Percentiles rank a stretch among this genome's conserved stretches.
Conservation (phyloP, 75 land plant species). For the Gnetum montanum region DNA sequence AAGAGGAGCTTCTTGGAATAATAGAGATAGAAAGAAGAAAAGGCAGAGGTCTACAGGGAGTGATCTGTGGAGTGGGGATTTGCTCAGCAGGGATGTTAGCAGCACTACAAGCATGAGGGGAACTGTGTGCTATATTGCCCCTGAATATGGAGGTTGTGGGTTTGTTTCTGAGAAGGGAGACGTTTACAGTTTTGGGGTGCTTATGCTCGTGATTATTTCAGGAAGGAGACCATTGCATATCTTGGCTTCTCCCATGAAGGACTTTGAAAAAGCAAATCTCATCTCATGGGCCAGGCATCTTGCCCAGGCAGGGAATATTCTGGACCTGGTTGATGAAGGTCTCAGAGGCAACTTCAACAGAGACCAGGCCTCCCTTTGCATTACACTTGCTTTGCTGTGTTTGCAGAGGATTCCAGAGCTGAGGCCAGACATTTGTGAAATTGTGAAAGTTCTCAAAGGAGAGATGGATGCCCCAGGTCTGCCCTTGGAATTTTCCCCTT, state of each 20-base stretch:
- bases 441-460: constrained; percentile 68
- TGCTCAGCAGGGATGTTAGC: constrained; percentile 66
- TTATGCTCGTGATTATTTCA: constrained; percentile 66
- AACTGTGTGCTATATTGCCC: constrained; percentile 79
- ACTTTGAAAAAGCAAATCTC: constrained; percentile 76
- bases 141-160: constrained; percentile 62
- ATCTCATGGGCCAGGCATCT: constrained; percentile 69
- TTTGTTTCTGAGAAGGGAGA: constrained; percentile 75
- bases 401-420: constrained; percentile 72
- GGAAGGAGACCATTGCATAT: constrained; percentile 81
- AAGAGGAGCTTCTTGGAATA: constrained; percentile 38
- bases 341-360: constrained; percentile 41
- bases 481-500: constrained; percentile 71
- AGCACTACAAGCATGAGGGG: constrained; percentile 95
- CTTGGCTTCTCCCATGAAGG: constrained; percentile 60
- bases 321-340: constrained; percentile 66
- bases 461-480: constrained; percentile 60
- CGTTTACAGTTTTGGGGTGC: constrained; percentile 76
- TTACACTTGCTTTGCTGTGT: constrained; percentile 65
- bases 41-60: constrained; percentile 22
- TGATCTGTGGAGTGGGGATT: constrained; percentile 67
- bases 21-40: constrained; percentile 39
- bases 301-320: constrained; percentile 50
- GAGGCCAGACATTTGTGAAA: constrained; percentile 59
- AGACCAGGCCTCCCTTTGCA: constrained; percentile 62